These are phyloP conservation scores for Gonapodya sp. DNA, from an alignment of 192 early-diverging fungal species.

Conservation along the genomic window DNA sequence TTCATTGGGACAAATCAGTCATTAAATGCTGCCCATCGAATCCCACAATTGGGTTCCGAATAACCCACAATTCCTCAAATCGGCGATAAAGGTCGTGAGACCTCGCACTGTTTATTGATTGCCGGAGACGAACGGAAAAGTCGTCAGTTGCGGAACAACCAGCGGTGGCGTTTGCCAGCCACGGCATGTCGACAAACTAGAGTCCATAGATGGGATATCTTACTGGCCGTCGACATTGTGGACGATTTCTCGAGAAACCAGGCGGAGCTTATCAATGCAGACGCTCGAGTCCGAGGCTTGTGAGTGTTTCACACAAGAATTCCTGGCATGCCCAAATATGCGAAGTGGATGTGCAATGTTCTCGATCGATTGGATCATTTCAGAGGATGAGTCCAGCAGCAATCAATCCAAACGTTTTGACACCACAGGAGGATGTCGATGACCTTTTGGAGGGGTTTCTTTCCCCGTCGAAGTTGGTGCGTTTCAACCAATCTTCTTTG, in stretches of 20 bases:
- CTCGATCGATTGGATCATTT: too few species aligned
- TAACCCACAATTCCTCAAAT: slow-evolving; percentile 91
- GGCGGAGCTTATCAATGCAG: too few species aligned
- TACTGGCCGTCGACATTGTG: not conserved
- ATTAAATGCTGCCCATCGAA: not conserved
- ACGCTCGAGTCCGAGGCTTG: too few species aligned
- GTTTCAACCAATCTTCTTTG: not conserved
- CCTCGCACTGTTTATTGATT: slow-evolving; percentile 42
- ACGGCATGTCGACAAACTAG: too few species aligned
- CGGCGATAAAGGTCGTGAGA: slow-evolving; percentile 90
- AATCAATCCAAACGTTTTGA: not conserved
- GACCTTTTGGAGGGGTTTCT: not conserved
- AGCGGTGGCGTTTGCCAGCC: slow-evolving; percentile 3
- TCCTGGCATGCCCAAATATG: too few species aligned
- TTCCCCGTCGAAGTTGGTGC: not conserved
- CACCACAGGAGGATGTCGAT: not conserved
- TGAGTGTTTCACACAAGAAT: too few species aligned
- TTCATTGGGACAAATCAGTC: slow-evolving; percentile 11
- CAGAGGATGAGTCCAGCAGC: not conserved
- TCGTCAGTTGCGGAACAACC: not conserved
- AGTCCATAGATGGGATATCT: not conserved
- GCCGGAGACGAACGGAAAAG: too few species aligned
- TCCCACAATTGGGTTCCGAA: not conserved
- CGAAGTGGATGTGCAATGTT: too few species aligned
- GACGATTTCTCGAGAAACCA: too few species aligned